Evolutionary conservation across 2,329 filamentous ascomycete genomes (phyloP), one percentile per base, ranked within the genome.

Genomic region (Dothistroma pini): DNA sequence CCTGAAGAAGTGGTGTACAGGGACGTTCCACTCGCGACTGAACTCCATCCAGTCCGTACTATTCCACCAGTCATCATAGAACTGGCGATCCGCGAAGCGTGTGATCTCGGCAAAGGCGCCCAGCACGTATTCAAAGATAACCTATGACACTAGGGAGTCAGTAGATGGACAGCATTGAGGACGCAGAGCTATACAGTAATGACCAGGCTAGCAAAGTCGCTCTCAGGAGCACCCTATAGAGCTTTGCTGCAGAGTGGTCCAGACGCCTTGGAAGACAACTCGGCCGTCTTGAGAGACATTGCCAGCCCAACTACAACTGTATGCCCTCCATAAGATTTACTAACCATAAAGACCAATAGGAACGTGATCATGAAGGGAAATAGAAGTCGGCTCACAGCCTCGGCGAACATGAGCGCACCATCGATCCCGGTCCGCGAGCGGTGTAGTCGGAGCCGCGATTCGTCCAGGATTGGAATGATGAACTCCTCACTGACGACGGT

Each of bases 361-460:
- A 97, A 96, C 4, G 89, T 96, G 63, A 97, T 83, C 91, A 97
- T 97, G 76, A 97, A 99, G 2, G 95, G 95, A 77, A 97, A 97
- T 22, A 99, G 84, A 19, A 99, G 85, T 81, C 90, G 87, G 60
- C 89, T 93, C 72, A 96, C 93, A 14, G 90, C 92, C 80, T 97
- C 95, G 31, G 90, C 86, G 25, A 99, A 83, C 66, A 97, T 87
- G 62, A 99, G 84, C 2, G 86, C 81, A 59, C 85, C 86, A 64
- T 97, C 95, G 1, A 83, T 77, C 31, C 80, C 72, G 47, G 81
- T 80, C 21, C 72, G 71, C 9, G 79, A 76, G 21, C 73, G 66
- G 52, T 83, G 78, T 2, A 89, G 76, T 32, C 80, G 79, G 52
- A 76, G 66, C n/a, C 82, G 81, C 16, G 91, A 90, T 63, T 93